Conservation (phyloP, 192 early-diverging fungal species). For the Coemansia sp. region DNA sequence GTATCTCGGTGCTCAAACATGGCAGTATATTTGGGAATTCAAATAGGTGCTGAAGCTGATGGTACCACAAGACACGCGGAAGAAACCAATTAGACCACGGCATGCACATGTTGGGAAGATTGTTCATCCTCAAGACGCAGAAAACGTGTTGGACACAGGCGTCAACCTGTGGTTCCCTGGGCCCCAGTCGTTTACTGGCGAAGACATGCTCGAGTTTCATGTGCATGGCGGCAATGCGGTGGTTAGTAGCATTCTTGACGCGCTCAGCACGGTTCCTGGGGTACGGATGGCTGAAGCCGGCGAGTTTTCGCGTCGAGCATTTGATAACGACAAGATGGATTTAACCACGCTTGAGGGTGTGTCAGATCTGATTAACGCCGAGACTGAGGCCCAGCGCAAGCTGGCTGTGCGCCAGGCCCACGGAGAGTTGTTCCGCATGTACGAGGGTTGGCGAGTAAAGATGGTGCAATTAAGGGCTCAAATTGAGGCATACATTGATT, state of each 20-base stretch:
- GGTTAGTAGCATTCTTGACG: conserved; percentile 56
- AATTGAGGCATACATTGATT: conserved; percentile 73
- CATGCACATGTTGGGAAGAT: conserved; percentile 15
- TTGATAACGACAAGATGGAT: conserved; percentile 72
- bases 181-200: conserved; percentile 71
- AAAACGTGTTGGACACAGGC: conserved; percentile 60
- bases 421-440: conserved; percentile 63
- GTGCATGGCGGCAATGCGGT: conserved; percentile 75
- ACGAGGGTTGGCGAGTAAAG: conserved; percentile 62
- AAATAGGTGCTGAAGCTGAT: conserved; percentile 12
- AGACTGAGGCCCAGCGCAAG: conserved; percentile 71
- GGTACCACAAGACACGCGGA: conserved; percentile 1
- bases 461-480: conserved; percentile 62
- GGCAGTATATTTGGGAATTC: not conserved
- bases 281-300: conserved; percentile 71
- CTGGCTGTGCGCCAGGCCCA: conserved; percentile 69
- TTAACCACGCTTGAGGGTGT: conserved; percentile 71
- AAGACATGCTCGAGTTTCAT: conserved; percentile 74
- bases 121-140: conserved; percentile 34
- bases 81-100: conserved; percentile 2
- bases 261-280: conserved; percentile 45
- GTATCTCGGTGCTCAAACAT: not conserved
- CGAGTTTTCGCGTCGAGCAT: conserved; percentile 73
- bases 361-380: conserved; percentile 74
- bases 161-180: conserved; percentile 34